These are phyloP conservation scores for Echites panduratus DNA, from an alignment of 257 asterid genomes.

Conservation along the genomic window DNA sequence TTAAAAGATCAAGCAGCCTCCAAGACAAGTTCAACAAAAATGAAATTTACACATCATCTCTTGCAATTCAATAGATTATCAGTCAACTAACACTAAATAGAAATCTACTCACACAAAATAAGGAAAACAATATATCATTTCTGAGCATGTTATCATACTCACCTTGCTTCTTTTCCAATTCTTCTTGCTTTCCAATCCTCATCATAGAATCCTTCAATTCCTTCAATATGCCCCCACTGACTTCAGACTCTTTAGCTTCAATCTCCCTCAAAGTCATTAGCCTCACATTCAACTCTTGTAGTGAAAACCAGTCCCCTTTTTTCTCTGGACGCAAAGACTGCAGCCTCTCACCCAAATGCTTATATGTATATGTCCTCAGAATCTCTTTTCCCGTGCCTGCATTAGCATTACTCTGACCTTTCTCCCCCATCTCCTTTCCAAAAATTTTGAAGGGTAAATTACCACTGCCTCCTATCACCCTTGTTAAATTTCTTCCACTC, in stretches of 20 bases:
- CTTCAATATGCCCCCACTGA: not conserved
- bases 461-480: constrained; percentile 18
- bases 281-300: constrained; percentile 63
- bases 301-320: constrained; percentile 59
- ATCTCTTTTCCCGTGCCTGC: constrained; percentile 10
- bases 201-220: constrained; percentile 15
- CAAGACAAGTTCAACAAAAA: not conserved
- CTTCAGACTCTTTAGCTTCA: constrained; percentile 24
- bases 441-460: constrained; percentile 5
- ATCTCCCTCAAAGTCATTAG: constrained; percentile 39
- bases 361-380: constrained; percentile 15
- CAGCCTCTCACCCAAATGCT: constrained; percentile 58
- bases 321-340: constrained; percentile 56
- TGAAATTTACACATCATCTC: not conserved
- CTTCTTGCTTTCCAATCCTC: not conserved
- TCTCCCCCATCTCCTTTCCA: constrained; percentile 12
- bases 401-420: not conserved
- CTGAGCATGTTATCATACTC: constrained; percentile 11
- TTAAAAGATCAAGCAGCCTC: not conserved
- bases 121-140: not conserved
- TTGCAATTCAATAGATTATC: not conserved
- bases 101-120: not conserved
- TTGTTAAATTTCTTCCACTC: constrained; percentile 3
- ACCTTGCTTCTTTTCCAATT: constrained; percentile 12
- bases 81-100: not conserved